These are phyloP conservation scores for Cetradonia linearis DNA, from an alignment of 495 filamentous ascomycete genomes.

Conservation along the genomic window DNA sequence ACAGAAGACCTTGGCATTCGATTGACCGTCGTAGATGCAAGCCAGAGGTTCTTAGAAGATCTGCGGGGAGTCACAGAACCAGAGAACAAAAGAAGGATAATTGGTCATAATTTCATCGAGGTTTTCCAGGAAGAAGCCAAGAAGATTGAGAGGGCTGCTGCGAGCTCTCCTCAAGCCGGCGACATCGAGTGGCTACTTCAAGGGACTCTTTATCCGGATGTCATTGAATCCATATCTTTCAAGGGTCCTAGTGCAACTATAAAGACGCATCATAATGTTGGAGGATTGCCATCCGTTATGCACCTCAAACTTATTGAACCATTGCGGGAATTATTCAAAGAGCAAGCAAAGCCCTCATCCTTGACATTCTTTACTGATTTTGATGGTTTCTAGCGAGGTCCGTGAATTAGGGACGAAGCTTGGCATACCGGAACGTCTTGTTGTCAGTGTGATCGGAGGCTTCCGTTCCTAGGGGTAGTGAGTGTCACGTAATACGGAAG, in stretches of 20 bases:
- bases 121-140: constrained; percentile 74
- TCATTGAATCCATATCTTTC: constrained; percentile 21
- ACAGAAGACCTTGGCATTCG: constrained; percentile 75
- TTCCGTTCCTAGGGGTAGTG: background rate
- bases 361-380: background rate
- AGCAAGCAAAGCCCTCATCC: constrained; percentile 43
- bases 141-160: constrained; percentile 60
- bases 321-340: constrained; percentile 70
- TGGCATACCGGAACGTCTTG: constrained; percentile 64
- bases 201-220: constrained; percentile 64
- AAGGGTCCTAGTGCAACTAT: constrained; percentile 59
- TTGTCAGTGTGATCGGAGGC: constrained; percentile 25
- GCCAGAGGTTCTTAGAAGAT: constrained; percentile 58
- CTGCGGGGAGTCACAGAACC: constrained; percentile 72
- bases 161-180: constrained; percentile 48
- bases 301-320: constrained; percentile 68
- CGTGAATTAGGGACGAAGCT: constrained; percentile 67
- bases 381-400: constrained; percentile 32
- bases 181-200: constrained; percentile 77
- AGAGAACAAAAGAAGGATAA: constrained; percentile 89
- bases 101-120: constrained; percentile 78
- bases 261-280: constrained; percentile 81
- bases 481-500: background rate
- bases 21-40: constrained; percentile 76
- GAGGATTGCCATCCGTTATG: constrained; percentile 51